Evolutionary conservation across 164 flowering plant genomes (phyloP).

Genomic region (Amborella trichopoda): DNA sequence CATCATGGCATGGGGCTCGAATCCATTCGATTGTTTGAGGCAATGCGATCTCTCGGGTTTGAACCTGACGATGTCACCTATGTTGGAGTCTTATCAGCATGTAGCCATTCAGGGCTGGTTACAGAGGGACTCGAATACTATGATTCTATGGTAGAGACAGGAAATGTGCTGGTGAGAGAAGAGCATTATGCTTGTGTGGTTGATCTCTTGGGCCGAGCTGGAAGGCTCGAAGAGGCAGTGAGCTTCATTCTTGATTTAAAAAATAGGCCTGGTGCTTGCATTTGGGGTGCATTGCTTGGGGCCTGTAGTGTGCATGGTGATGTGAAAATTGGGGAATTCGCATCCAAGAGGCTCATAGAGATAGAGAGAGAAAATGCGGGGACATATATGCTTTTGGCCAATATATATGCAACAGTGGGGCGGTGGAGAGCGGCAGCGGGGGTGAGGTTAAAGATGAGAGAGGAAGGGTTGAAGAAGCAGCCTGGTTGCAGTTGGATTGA

Average conservation of each 20-base stretch:
- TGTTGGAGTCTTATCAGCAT: conserved; percentile 10
- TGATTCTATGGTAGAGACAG: conserved; percentile 1
- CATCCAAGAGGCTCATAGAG: conserved; percentile 9
- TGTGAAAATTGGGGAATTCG: conserved; percentile 7
- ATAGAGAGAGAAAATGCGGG: conserved; percentile 10
- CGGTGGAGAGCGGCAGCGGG: conserved; percentile 11
- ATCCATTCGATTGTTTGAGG: conserved; percentile 5
- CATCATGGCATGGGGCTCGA: conserved; percentile 9
- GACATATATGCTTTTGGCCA: conserved; percentile 6
- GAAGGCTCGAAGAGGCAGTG: conserved; percentile 11
- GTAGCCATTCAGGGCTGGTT: conserved; percentile 11
- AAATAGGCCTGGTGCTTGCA: conserved; percentile 3
- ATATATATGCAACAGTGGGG: conserved; percentile 12
- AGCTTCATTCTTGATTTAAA: conserved; percentile 2
- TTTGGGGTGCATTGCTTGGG: conserved; percentile 11
- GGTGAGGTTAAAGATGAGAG: conserved; percentile 11
- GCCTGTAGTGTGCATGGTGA: conserved; percentile 12
- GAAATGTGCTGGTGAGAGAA: conserved; percentile 6
- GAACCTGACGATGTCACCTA: conserved; percentile 12
- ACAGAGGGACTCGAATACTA: conserved; percentile 8
- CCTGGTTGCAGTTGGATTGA: conserved; percentile 16
- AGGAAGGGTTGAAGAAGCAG: conserved; percentile 9
- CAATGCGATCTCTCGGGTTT: conserved; percentile 4
- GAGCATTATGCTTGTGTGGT: conserved; percentile 12
- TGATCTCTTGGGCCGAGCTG: conserved; percentile 11